A percentile compares a stretch with the other conserved stretches of the same genome.
These are phyloP conservation scores for Diplocarpon mali DNA, from an alignment of 2,329 filamentous ascomycete species.

Conservation along the genomic window DNA sequence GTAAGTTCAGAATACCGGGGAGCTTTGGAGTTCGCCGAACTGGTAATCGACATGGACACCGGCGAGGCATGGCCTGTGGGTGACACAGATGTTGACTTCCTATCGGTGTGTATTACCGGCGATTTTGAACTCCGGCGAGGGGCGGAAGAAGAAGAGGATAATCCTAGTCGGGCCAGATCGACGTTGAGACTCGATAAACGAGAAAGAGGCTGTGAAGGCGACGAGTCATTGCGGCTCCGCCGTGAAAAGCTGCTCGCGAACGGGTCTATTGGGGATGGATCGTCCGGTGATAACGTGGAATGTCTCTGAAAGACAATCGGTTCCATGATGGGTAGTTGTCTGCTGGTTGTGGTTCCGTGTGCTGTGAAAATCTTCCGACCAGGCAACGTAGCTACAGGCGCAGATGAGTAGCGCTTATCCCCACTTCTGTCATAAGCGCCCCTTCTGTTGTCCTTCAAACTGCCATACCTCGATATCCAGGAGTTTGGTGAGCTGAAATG, in stretches of 20 bases:
- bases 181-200: constrained; percentile 44
- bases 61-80: constrained; percentile 35
- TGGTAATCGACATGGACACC: constrained; percentile 19
- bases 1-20: constrained; percentile 20
- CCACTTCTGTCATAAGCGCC: constrained; percentile 32
- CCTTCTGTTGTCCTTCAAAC: constrained; percentile 44
- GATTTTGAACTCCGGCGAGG: constrained; percentile 21
- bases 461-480: constrained; percentile 46
- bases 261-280: constrained; percentile 17
- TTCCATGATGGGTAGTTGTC: constrained; percentile 17
- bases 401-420: constrained; percentile 43
- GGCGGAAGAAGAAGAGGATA: constrained; percentile 29
- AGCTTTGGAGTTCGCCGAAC: constrained; percentile 12
- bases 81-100: constrained; percentile 28
- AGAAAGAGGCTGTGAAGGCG: constrained; percentile 44
- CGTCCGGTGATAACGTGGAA: constrained; percentile 9
- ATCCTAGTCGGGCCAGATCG: constrained; percentile 38
- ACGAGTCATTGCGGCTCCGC: constrained; percentile 35
- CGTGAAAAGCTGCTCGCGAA: constrained; percentile 18
- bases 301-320: constrained; percentile 17
- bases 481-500: constrained; percentile 45
- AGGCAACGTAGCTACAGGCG: constrained; percentile 32
- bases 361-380: constrained; percentile 19
- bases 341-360: constrained; percentile 14
- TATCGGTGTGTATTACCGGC: constrained; percentile 22